Base-by-base conservation (phyloP, 176 grass and related monocot genomes). In the Triticum urartu region DNA sequence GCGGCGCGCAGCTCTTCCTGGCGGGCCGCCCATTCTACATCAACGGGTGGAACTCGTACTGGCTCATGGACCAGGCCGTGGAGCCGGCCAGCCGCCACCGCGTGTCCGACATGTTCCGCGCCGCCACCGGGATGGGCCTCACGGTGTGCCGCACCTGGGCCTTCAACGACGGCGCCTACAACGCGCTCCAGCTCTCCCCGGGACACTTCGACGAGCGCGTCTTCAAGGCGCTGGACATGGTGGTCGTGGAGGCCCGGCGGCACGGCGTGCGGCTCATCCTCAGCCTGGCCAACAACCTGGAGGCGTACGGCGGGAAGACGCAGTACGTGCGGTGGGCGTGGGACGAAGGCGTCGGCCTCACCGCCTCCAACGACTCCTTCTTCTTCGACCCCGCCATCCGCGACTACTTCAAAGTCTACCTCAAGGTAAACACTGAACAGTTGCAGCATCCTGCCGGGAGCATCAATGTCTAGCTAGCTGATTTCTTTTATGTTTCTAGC, bases 1-100 rank as follows among this genome's bases (percentile, higher is more conserved):
- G 93, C 40, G 90, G 89, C 61, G 86, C 87, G 50, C 92, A 61
- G 79, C 92, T 99, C 59, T 52, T 86, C 58, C 73, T 99, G 11
- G 94, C 62, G 62, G 92, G 85, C 9, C 89, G 83, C 48, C 81
- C 90, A 1, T 94, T 99, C 90, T 99, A 99, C 81, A 64, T 87
- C 28, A 97, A 97, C 80, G 97, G 97, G 64, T 99, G 97, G 97
- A 99, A 99, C 90, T 99, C 97, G 22, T 99, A 99, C 87, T 94
- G 94, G 94, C 88, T 99, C 65, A 99, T 99, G 94, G 97, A 94
- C 89, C 89, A 97, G 78, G 92, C 94, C 5, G 94, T 94, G 58
- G 97, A 99, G 87, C 77, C 81, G 63, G 4, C 36, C 50, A 93
- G 79, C 86, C 75, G 97, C 22, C 75, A 86, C 43, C 89, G 92